phyloP scores from a whole-genome alignment of 306 rosid genomes.

The Astragalus glycyphyllos region DNA sequence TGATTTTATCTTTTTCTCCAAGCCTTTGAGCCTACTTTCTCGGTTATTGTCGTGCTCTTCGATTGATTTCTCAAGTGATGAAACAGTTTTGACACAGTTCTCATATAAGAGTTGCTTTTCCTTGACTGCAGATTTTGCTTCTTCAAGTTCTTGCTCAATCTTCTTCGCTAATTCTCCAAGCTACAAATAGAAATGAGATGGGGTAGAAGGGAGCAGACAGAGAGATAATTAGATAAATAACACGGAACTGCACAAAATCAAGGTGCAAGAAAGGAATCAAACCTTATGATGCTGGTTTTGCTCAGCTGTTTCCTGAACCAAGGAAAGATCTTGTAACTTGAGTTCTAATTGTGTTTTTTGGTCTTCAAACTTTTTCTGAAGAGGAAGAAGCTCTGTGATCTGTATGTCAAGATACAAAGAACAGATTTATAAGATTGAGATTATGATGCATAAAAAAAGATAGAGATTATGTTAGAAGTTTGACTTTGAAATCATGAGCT shows the following conservation, averaged over 20 bases:
- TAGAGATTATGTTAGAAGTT: neutral
- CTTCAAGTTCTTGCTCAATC: conserved; percentile 85
- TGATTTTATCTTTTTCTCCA: conserved; percentile 81
- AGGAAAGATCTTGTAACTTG: conserved; percentile 75
- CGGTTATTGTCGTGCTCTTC: conserved; percentile 81
- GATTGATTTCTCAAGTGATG: conserved; percentile 81
- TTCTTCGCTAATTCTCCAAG: conserved; percentile 90
- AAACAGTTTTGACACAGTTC: conserved; percentile 66
- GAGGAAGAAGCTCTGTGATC: conserved; percentile 82
- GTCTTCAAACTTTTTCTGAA: conserved; percentile 71
- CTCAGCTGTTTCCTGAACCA: conserved; percentile 88
- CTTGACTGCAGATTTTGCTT: conserved; percentile 67
- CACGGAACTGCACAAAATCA: conserved; percentile 6
- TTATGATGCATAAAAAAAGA: too few species aligned
- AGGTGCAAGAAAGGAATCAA: conserved; percentile 33
- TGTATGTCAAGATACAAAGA: conserved; percentile 52
- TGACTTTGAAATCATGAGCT: conserved; percentile 14
- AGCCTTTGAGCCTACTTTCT: conserved; percentile 76
- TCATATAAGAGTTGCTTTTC: conserved; percentile 66
- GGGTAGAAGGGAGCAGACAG: conserved; percentile 8
- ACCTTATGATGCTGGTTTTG: conserved; percentile 99
- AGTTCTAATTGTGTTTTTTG: conserved; percentile 83
- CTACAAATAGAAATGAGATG: conserved; percentile 51
- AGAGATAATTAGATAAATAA: conserved; percentile 32
- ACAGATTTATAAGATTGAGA: conserved; percentile 31